Percentiles rank a stretch among this genome's conserved stretches.
These are phyloP conservation scores for Pseudoscleropodium purum DNA, from an alignment of 225 moss, liverwort and hornwort genomes.

Conservation along the genomic window DNA sequence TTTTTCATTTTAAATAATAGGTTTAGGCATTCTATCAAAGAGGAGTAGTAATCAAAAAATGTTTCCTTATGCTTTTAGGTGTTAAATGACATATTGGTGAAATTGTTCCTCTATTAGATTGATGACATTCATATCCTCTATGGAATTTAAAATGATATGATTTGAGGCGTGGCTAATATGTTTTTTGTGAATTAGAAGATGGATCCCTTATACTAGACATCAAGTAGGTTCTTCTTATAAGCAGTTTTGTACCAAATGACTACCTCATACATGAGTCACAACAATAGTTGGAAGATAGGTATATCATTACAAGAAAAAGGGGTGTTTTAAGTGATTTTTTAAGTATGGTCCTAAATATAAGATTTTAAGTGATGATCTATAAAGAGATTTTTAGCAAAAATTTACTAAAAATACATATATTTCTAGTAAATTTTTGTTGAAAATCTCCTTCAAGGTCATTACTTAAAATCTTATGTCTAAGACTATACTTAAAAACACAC, in stretches of 20 bases:
- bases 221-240: not conserved
- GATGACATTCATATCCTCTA: not conserved
- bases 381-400: too few species aligned
- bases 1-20: not conserved
- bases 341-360: too few species aligned
- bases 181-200: not conserved
- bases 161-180: accelerated
- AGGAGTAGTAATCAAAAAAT: accelerated
- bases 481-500: too few species aligned
- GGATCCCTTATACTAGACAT: not conserved
- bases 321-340: too few species aligned
- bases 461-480: too few species aligned
- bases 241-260: not conserved
- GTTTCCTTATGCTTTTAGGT: not conserved
- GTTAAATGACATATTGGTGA: not conserved
- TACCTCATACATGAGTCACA: too few species aligned
- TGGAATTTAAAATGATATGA: not conserved
- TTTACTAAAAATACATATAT: too few species aligned
- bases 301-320: too few species aligned
- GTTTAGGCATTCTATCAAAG: too few species aligned
- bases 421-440: too few species aligned
- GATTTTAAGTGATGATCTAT: too few species aligned
- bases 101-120: not conserved
- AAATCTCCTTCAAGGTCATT: too few species aligned
- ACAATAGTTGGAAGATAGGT: not conserved